Base-by-base conservation (phyloP, 257 asterid species). In the Solanum clarkiae region DNA sequence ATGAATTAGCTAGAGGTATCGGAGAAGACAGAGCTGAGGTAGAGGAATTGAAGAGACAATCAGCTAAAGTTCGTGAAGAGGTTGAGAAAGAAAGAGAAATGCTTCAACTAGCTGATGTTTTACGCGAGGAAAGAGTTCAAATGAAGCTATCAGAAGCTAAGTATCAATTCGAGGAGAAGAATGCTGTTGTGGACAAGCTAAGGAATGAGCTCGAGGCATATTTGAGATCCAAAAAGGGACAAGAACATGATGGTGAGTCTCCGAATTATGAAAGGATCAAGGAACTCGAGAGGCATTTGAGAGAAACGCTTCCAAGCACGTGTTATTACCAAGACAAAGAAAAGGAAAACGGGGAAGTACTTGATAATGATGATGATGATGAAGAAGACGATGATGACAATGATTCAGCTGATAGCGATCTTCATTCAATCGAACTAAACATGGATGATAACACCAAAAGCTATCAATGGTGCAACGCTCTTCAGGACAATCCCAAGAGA, bases 41-140 rank as follows among this genome's bases (percentile, higher is more conserved):
- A 83, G 99, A 93, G 89, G 97, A 92, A 71, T 55, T 97, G 84
- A 95, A 93, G 91, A 91, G 87, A 77, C 82, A 77, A 26, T 77
- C 82, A 0, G 96, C 85, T 3, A 92, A 92, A 90, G 97, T 91
- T 20, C 91, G 92, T 0, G 94, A 93, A 57, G 98, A 95, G 79
- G 89, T 97, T 32, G 99, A 97, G 70, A 97, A 93, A 79, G 99
- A 97, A 88, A 90, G 99, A 86, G 99, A 97, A 91, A 95, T 94
- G 99, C 96, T 97, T 86, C 99, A 95, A 80, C 60, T 97, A 18
- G 99, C 98, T 1, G 98, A 97, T 88, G 90, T 93, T 12, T 69
- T 95, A 32, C 92, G 99, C n/a, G 99, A 97, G 91, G 99, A 97
- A 68, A 86, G 99, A 88, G 99, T 95, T 53, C 99, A 94, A 85